Evolutionary conservation across 1,284 basidiomycete species (phyloP).

Genomic region (Malassezia sp.): DNA sequence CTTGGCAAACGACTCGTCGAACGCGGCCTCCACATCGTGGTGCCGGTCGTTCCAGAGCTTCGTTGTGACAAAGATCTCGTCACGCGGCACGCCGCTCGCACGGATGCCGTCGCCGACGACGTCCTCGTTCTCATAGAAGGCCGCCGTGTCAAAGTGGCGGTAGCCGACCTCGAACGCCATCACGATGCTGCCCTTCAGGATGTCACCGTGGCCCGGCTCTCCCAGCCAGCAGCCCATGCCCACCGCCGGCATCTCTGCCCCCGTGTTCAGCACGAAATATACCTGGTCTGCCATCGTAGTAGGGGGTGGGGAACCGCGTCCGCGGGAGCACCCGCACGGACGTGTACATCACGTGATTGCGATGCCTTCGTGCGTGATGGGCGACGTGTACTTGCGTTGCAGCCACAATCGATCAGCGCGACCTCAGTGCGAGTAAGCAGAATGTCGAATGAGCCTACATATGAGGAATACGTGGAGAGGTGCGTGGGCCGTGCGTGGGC

Average conservation of each 20-base stretch:
- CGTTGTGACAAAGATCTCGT: slow-evolving; percentile 71
- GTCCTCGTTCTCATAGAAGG: slow-evolving; percentile 58
- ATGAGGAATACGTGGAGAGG: slow-evolving; percentile 43
- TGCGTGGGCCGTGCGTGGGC: not conserved
- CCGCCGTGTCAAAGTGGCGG: slow-evolving; percentile 29
- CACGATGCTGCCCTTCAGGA: slow-evolving; percentile 17
- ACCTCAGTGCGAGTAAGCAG: not conserved
- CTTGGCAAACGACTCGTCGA: slow-evolving; percentile 60
- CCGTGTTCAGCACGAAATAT: slow-evolving; percentile 24
- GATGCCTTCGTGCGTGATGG: too few relatives aligned
- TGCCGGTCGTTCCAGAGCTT: slow-evolving; percentile 58
- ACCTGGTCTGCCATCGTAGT: not conserved
- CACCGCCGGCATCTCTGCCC: slow-evolving; percentile 26
- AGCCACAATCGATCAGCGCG: too few relatives aligned
- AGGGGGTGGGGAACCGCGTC: too few relatives aligned
- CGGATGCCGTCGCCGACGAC: slow-evolving; percentile 69
- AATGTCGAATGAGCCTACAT: slow-evolving; percentile 29
- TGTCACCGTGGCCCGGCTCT: slow-evolving; percentile 17
- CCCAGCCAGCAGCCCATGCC: slow-evolving; percentile 34
- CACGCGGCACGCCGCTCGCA: slow-evolving; percentile 60
- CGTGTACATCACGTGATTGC: not conserved
- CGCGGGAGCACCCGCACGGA: too few relatives aligned
- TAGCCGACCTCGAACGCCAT: slow-evolving; percentile 24
- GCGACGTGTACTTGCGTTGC: too few relatives aligned
- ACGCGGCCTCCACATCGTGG: slow-evolving; percentile 47